Conservation (phyloP, 768 basidiomycete genomes). For the Phaffia australis region DNA sequence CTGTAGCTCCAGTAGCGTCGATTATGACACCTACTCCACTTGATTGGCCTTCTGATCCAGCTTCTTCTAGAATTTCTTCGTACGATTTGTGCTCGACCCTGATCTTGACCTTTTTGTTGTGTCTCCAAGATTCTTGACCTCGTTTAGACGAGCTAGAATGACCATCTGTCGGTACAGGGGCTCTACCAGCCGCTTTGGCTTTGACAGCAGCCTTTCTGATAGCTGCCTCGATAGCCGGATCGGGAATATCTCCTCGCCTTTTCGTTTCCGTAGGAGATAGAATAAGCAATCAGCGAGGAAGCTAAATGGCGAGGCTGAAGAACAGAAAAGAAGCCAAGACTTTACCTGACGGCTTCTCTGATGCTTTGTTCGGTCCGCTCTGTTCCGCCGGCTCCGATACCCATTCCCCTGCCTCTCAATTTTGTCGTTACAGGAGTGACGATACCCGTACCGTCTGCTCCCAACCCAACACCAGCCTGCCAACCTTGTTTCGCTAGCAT, state of each 20-base stretch:
- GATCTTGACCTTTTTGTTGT: slow-evolving; percentile 61
- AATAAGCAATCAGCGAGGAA: no score
- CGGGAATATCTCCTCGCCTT: slow-evolving; percentile 31
- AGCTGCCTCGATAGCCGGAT: no score
- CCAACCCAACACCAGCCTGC: slow-evolving; percentile 68
- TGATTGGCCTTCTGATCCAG: not conserved
- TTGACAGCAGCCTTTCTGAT: no score
- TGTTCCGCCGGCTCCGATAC: slow-evolving; percentile 73
- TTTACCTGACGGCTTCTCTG: slow-evolving; percentile 35
- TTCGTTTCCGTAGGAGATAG: no score
- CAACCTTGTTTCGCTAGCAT: slow-evolving; percentile 95
- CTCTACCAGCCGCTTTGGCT: no score
- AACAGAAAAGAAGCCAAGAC: slow-evolving; percentile 20
- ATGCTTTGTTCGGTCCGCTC: slow-evolving; percentile 56
- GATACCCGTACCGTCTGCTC: slow-evolving; percentile 64
- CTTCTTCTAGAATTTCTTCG: slow-evolving; percentile 86
- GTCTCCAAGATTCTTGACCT: slow-evolving; percentile 53
- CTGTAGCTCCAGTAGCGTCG: slow-evolving; percentile 86
- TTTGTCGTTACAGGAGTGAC: slow-evolving; percentile 79
- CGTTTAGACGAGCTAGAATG: no score
- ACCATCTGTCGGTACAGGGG: no score
- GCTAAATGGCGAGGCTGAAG: no score
- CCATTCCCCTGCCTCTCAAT: slow-evolving; percentile 62
- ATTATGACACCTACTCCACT: slow-evolving; percentile 79
- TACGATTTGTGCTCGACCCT: slow-evolving; percentile 92